A percentile compares a stretch with the other conserved stretches of the same genome.
phyloP scores from a whole-genome alignment of 2,329 filamentous ascomycete genomes.

The Xenoacremonium recifei region DNA sequence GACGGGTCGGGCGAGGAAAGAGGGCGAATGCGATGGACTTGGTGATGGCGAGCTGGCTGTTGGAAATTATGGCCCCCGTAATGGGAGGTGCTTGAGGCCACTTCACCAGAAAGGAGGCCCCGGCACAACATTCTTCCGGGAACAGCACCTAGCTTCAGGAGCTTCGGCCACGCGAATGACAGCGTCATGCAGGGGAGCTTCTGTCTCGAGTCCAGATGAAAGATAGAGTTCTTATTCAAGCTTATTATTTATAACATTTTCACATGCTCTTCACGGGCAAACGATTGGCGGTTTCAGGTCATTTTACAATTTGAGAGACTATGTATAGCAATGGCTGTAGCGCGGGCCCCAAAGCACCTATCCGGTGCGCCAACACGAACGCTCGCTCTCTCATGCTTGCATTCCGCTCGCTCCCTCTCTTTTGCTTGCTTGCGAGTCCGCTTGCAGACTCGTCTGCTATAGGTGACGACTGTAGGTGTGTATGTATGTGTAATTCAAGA shows the following conservation, averaged over 20 bases:
- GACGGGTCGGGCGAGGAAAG: slow-evolving; percentile 23
- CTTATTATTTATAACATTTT: too few relatives aligned
- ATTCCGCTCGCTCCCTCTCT: slow-evolving; percentile 16
- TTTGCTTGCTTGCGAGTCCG: too few relatives aligned
- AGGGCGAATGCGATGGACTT: slow-evolving; percentile 20
- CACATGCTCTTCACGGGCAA: too few relatives aligned
- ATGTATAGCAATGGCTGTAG: slow-evolving; percentile 30
- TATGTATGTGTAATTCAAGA: slow-evolving; percentile 35
- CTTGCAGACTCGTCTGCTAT: slow-evolving; percentile 32
- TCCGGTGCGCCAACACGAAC: slow-evolving; percentile 30
- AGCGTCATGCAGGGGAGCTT: too few relatives aligned
- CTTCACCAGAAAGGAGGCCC: slow-evolving; percentile 33
- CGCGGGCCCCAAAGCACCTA: slow-evolving; percentile 25
- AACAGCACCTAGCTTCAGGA: too few relatives aligned
- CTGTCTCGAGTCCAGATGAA: too few relatives aligned
- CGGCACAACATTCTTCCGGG: slow-evolving; percentile 35
- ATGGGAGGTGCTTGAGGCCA: slow-evolving; percentile 40
- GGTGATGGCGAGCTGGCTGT: slow-evolving; percentile 23
- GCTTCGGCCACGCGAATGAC: too few relatives aligned
- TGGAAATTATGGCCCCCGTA: slow-evolving; percentile 28
- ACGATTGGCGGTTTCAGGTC: slow-evolving; percentile 15
- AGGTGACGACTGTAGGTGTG: too few relatives aligned
- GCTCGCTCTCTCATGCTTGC: slow-evolving; percentile 24
- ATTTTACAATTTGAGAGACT: slow-evolving; percentile 34
- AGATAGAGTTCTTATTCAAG: too few relatives aligned